Conservation (phyloP, 768 basidiomycete genomes). For the Auriculariales sp. region DNA sequence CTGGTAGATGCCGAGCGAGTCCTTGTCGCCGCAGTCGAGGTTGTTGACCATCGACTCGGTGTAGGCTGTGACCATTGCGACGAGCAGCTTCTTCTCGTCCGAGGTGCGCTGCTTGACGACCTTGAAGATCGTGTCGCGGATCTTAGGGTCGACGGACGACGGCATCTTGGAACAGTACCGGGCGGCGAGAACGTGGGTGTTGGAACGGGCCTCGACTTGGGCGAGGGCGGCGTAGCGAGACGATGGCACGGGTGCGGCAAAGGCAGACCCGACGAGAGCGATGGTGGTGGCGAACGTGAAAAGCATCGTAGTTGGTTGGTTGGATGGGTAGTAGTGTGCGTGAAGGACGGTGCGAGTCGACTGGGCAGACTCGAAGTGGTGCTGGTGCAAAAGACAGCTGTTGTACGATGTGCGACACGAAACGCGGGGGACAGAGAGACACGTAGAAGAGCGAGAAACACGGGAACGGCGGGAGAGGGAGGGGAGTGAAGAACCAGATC, state of each 20-base stretch:
- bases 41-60: constrained; percentile 1
- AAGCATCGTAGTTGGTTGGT: background rate
- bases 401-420: no score
- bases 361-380: no score
- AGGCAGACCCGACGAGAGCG: background rate
- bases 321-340: background rate
- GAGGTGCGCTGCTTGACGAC: background rate
- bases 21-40: background rate
- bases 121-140: background rate
- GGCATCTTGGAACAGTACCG: background rate
- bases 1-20: background rate
- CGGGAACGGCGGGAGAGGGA: no score
- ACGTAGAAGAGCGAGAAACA: no score
- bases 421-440: no score
- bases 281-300: background rate
- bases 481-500: no score
- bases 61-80: background rate
- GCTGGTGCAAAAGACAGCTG: no score
- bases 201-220: no score
- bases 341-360: no score
- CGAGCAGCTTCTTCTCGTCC: background rate
- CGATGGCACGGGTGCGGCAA: background rate
- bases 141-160: background rate
- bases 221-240: no score
- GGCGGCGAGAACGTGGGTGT: background rate